Conservation (phyloP, 2,329 filamentous ascomycete species). For the Allantophomopsis lycopodina region DNA sequence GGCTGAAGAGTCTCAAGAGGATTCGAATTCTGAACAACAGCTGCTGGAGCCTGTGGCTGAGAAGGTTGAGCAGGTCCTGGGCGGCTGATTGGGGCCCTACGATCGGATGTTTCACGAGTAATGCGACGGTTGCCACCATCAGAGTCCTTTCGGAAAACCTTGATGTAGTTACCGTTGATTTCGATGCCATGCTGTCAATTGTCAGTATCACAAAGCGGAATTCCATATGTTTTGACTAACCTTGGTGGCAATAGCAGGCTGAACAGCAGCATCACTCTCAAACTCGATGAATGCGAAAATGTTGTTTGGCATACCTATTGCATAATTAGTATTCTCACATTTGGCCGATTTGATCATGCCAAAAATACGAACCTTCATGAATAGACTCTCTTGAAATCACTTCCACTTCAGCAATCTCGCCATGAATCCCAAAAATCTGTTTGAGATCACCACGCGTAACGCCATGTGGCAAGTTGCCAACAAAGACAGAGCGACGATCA, state of each 20-base stretch:
- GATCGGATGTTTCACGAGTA: no score
- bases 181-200: constrained; percentile 9
- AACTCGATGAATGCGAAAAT: constrained; percentile 22
- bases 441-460: constrained; percentile 22
- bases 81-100: no score
- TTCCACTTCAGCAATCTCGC: constrained; percentile 21
- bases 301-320: constrained; percentile 12
- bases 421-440: constrained; percentile 22
- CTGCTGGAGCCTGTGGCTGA: neutral
- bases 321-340: no score
- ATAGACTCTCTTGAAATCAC: constrained; percentile 17
- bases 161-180: constrained; percentile 11
- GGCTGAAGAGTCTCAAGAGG: no score
- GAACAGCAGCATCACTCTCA: constrained; percentile 7
- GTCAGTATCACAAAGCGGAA: constrained; percentile 1
- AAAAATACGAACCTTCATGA: constrained; percentile 2
- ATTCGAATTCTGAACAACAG: no score
- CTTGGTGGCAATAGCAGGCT: constrained; percentile 9
- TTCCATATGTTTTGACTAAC: constrained; percentile 5
- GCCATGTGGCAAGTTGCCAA: constrained; percentile 28
- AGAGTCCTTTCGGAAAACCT: constrained; percentile 17
- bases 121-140: constrained; percentile 2
- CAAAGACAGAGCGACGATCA: constrained; percentile 31
- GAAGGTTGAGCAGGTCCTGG: neutral
- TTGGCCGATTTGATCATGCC: no score